Conservation (phyloP, 1,284 basidiomycete species). For the Fomitopsis palustris region DNA sequence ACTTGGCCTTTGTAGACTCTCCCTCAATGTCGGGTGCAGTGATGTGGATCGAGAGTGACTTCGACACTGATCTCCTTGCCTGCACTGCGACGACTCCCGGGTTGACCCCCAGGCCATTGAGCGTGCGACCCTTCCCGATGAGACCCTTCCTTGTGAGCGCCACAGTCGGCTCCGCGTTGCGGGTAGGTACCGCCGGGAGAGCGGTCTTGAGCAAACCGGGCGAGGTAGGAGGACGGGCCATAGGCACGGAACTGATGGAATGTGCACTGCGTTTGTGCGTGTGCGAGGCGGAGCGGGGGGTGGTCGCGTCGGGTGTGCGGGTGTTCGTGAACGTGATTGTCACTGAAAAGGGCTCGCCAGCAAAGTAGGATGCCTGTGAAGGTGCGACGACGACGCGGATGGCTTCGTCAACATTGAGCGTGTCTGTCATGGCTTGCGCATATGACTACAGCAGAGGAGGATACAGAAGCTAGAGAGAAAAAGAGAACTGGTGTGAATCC, state of each 20-base stretch:
- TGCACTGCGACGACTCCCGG: slow-evolving; percentile 45
- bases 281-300: slow-evolving; percentile 26
- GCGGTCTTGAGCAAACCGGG: slow-evolving; percentile 58
- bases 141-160: slow-evolving; percentile 26
- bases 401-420: slow-evolving; percentile 23
- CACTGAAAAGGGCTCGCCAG: slow-evolving; percentile 84
- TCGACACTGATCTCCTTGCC: slow-evolving; percentile 40
- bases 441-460: background rate
- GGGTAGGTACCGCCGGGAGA: slow-evolving; percentile 24
- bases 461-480: background rate
- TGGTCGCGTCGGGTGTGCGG: slow-evolving; percentile 35
- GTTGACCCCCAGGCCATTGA: slow-evolving; percentile 33
- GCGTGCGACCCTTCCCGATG: slow-evolving; percentile 19
- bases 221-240: slow-evolving; percentile 73
- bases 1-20: slow-evolving; percentile 16
- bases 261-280: slow-evolving; percentile 66
- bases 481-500: background rate
- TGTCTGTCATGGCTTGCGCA: slow-evolving; percentile 2
- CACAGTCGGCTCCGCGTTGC: slow-evolving; percentile 11
- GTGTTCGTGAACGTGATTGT: slow-evolving; percentile 88
- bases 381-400: slow-evolving; percentile 72
- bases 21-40: slow-evolving; percentile 36
- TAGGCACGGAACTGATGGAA: slow-evolving; percentile 71
- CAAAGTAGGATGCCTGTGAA: slow-evolving; percentile 87
- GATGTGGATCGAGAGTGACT: slow-evolving; percentile 57